Conservation (phyloP, 495 filamentous ascomycete species). For the Penicillium verhagenii region DNA sequence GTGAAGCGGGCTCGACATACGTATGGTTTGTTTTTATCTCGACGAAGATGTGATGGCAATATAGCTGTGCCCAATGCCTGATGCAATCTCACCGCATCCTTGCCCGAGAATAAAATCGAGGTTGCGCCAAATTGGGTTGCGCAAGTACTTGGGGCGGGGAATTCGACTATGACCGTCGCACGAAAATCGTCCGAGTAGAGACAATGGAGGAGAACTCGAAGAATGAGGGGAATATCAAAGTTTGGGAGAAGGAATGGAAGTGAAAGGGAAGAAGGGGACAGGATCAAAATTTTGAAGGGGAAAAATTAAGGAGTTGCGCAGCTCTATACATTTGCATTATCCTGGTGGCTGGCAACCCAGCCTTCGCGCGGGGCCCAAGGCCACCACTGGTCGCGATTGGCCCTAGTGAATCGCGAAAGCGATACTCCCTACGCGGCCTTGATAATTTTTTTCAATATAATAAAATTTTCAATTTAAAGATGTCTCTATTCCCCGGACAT, state of each 20-base stretch:
- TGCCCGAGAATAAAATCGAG: constrained; percentile 7
- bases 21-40: neutral
- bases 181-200: neutral
- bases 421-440: neutral
- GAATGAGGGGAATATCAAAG: neutral
- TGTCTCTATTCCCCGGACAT: neutral
- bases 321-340: constrained; percentile 20
- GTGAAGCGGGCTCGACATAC: constrained; percentile 3
- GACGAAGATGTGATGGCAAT: constrained; percentile 6
- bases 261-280: constrained; percentile 2
- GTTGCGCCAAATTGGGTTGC: constrained; percentile 3
- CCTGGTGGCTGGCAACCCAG: constrained; percentile 34
- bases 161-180: constrained; percentile 15
- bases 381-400: neutral
- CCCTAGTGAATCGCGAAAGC: neutral
- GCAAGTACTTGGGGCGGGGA: constrained; percentile 2
- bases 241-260: constrained; percentile 13
- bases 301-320: constrained; percentile 2
- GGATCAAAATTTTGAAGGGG: neutral
- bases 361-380: constrained; percentile 23
- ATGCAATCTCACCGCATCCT: constrained; percentile 22
- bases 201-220: neutral
- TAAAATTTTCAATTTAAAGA: neutral
- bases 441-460: neutral
- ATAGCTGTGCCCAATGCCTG: constrained; percentile 24